Evolutionary conservation across 805 yeast genomes (phyloP).

Genomic region (Yarrowia sp.): DNA sequence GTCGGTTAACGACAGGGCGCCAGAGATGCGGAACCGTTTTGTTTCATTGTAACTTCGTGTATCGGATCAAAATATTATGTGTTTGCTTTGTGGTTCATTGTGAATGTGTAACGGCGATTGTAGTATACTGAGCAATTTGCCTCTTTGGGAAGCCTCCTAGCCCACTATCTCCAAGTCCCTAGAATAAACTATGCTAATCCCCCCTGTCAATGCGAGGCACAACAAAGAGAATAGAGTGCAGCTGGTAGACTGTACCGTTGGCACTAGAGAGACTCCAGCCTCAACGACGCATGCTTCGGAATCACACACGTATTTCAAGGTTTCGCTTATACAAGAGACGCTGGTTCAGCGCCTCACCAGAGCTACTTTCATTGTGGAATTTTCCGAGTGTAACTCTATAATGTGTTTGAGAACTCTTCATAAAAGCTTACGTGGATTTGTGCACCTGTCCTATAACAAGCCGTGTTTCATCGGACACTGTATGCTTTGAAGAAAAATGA

Average conservation of each 20-base stretch:
- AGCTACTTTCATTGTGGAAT: no score
- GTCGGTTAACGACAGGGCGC: not conserved
- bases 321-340: not conserved
- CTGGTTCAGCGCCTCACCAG: not conserved
- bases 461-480: not conserved
- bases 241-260: not conserved
- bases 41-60: not conserved
- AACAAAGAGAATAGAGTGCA: not conserved
- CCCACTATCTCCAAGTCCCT: not conserved
- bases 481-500: not conserved
- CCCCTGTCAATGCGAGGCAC: not conserved
- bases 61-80: not conserved
- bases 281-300: not conserved
- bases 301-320: not conserved
- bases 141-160: not conserved
- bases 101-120: not conserved
- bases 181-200: not conserved
- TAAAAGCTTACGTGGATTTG: not conserved
- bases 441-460: no score
- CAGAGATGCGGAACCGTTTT: conserved; percentile 13
- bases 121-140: not conserved
- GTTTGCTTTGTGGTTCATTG: not conserved
- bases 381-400: conserved; percentile 1
- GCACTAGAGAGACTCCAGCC: not conserved
- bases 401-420: not conserved